Evolutionary conservation across 495 filamentous ascomycete genomes (phyloP).

Genomic region (Aspergillus funiculosus): DNA sequence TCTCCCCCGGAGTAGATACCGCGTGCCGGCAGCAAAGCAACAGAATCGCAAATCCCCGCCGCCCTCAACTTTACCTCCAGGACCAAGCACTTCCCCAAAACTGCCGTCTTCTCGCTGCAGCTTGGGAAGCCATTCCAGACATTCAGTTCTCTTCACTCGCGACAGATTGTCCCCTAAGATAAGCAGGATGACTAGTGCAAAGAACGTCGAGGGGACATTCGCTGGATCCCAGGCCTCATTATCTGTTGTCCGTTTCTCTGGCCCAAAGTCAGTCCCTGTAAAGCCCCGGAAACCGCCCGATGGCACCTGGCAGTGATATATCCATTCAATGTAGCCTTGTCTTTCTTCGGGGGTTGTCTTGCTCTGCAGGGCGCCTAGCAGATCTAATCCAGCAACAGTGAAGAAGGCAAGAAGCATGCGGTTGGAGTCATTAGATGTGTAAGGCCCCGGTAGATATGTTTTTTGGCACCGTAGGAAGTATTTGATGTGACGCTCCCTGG

Average conservation of each 20-base stretch:
- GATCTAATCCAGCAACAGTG: constrained; percentile 74
- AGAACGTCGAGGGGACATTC: constrained; percentile 78
- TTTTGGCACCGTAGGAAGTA: constrained; percentile 91
- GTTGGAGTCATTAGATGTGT: constrained; percentile 81
- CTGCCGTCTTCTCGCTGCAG: constrained; percentile 82
- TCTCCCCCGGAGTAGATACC: constrained; percentile 70
- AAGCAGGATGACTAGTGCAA: constrained; percentile 70
- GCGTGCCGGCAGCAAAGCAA: constrained; percentile 71
- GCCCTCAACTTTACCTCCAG: constrained; percentile 59
- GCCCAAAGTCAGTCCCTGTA: constrained; percentile 58
- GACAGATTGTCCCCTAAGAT: constrained; percentile 69
- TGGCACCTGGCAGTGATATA: constrained; percentile 69
- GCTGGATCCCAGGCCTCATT: constrained; percentile 69
- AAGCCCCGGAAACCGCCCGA: constrained; percentile 76
- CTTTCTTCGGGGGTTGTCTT: constrained; percentile 55
- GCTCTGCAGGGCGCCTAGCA: constrained; percentile 58
- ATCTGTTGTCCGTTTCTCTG: constrained; percentile 33
- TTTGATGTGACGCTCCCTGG: constrained; percentile 70
- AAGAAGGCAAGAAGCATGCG: constrained; percentile 88
- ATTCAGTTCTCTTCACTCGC: constrained; percentile 59
- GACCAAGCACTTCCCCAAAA: constrained; percentile 75
- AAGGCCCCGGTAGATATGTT: constrained; percentile 70
- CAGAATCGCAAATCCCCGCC: constrained; percentile 82
- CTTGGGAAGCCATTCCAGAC: constrained; percentile 65
- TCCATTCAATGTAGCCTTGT: constrained; percentile 58